Evolutionary conservation across 2,329 filamentous ascomycete species (phyloP).

Genomic region (Ophiostoma triangulosporum): DNA sequence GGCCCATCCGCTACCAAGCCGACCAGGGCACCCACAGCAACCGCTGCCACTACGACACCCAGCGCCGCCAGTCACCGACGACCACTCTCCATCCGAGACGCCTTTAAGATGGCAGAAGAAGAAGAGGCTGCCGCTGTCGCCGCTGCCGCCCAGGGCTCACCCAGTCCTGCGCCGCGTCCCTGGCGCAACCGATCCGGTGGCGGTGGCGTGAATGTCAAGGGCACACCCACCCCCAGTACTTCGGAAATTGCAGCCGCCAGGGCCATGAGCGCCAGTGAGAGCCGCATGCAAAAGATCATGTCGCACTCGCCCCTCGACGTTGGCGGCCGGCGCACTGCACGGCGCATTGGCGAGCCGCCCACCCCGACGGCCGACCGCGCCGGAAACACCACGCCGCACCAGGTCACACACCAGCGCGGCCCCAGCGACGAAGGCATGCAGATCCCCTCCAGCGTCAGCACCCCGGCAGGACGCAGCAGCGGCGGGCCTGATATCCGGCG

Average conservation of each 20-base stretch:
- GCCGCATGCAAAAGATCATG: constrained; percentile 15
- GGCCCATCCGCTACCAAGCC: constrained; percentile 5
- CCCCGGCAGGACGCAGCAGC: neutral
- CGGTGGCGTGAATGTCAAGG: neutral
- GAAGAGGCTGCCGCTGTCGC: constrained; percentile 17
- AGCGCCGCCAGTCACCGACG: constrained; percentile 14
- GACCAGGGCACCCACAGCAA: neutral
- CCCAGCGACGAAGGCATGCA: constrained; percentile 4
- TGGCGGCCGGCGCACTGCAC: constrained; percentile 13
- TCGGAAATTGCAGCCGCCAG: neutral
- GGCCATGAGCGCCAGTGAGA: constrained; percentile 9
- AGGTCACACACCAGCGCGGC: neutral
- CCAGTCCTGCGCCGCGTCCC: constrained; percentile 36
- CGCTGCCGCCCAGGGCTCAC: constrained; percentile 24
- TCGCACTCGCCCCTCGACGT: constrained; percentile 16
- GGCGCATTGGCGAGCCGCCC: constrained; percentile 10
- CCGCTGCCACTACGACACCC: neutral
- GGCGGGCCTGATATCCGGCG: constrained; percentile 16
- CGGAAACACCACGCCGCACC: neutral
- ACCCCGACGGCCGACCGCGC: neutral
- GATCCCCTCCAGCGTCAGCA: neutral
- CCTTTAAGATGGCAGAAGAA: constrained; percentile 26
- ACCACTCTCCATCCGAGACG: constrained; percentile 29
- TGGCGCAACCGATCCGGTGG: constrained; percentile 25
- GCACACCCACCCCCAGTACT: constrained; percentile 11